phyloP scores from a whole-genome alignment of 1,139 yeast genomes.

The Entelexis sorbosivorans region DNA sequence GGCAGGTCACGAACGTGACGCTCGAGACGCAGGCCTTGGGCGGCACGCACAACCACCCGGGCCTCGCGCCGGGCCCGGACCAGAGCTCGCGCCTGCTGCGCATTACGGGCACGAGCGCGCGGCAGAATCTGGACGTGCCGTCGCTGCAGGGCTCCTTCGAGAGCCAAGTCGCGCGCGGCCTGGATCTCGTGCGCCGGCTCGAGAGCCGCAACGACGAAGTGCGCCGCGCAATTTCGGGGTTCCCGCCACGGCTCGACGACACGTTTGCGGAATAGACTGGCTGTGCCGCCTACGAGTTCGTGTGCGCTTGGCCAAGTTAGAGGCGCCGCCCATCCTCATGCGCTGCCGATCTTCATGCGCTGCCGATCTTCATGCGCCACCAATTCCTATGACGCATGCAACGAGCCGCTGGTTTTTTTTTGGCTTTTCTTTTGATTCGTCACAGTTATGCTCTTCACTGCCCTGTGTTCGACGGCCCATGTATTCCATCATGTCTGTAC shows the following conservation, averaged over 20 bases:
- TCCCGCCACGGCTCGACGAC: background rate
- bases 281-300: no score
- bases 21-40: constrained; percentile 21
- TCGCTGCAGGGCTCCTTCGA: constrained; percentile 21
- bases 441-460: no score
- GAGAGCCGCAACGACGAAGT: constrained; percentile 21
- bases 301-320: no score
- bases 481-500: no score
- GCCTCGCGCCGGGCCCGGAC: constrained; percentile 5
- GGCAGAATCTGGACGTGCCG: constrained; percentile 22
- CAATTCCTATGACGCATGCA: no score
- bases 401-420: no score
- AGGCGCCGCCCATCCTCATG: no score
- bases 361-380: no score
- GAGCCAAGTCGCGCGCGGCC: constrained; percentile 17
- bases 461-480: no score
- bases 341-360: no score
- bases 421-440: no score
- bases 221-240: constrained; percentile 12
- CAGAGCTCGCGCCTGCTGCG: constrained; percentile 18
- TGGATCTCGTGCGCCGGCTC: constrained; percentile 19
- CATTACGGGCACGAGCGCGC: constrained; percentile 18
- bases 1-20: constrained; percentile 29
- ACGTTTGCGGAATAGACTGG: no score
- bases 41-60: constrained; percentile 4